These are phyloP conservation scores for Evansstolkia leycettana DNA, from an alignment of 495 filamentous ascomycete genomes.

Conservation along the genomic window DNA sequence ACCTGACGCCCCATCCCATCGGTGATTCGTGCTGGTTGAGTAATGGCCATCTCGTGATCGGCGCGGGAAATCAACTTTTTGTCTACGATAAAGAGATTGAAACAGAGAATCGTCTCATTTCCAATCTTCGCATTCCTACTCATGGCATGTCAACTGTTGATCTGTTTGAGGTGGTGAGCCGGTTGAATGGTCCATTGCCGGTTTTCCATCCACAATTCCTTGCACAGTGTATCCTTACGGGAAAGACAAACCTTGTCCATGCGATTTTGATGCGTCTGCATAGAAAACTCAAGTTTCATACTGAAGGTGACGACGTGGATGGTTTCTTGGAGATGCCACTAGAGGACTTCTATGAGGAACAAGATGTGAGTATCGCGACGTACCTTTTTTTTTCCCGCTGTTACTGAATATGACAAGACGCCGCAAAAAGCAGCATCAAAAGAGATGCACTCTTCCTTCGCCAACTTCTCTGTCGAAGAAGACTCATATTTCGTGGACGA, in stretches of 20 bases:
- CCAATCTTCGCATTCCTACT: conserved; percentile 50
- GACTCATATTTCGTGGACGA: conserved; percentile 57
- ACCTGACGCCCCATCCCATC: conserved; percentile 82
- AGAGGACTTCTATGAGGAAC: conserved; percentile 55
- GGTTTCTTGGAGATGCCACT: conserved; percentile 62
- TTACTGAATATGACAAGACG: conserved; percentile 10
- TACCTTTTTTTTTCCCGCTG: background rate
- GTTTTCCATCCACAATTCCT: conserved; percentile 91
- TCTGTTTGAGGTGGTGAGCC: conserved; percentile 68
- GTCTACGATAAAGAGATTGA: conserved; percentile 67
- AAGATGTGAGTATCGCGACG: conserved; percentile 23
- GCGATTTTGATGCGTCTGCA: conserved; percentile 62
- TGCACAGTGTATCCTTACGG: conserved; percentile 74
- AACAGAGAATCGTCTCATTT: conserved; percentile 46
- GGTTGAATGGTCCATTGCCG: conserved; percentile 78
- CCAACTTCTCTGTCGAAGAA: conserved; percentile 44
- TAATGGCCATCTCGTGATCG: conserved; percentile 72
- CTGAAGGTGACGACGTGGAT: conserved; percentile 72
- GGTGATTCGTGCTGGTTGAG: conserved; percentile 86
- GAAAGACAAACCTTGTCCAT: conserved; percentile 64
- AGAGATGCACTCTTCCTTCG: conserved; percentile 41
- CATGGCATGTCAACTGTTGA: conserved; percentile 39
- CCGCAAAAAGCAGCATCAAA: conserved; percentile 30
- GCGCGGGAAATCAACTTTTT: conserved; percentile 88
- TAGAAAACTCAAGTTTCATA: conserved; percentile 68